phyloP scores from a whole-genome alignment of 176 grass and related monocot species.

The Juncus inflexus region DNA sequence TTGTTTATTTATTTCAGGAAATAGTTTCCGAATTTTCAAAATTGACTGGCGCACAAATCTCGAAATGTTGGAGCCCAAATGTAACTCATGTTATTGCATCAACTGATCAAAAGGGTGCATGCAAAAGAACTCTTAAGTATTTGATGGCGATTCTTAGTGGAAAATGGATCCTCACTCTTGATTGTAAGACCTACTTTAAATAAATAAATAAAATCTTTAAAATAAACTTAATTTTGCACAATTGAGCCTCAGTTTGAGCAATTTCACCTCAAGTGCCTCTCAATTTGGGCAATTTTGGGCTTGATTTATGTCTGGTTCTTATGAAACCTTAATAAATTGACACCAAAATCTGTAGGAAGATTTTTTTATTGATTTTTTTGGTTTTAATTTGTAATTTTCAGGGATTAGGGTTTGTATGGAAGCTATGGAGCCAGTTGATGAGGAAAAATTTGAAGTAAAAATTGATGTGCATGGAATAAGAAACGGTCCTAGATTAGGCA shows the following conservation, averaged over 20 bases:
- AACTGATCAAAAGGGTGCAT: slow-evolving; percentile 59
- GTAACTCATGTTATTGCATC: slow-evolving; percentile 86
- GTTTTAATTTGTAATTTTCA: slow-evolving; percentile 12
- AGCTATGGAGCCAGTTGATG: slow-evolving; percentile 41
- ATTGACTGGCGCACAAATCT: slow-evolving; percentile 46
- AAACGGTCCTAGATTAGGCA: slow-evolving; percentile 58
- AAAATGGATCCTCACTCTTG: slow-evolving; percentile 73
- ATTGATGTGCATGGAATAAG: slow-evolving; percentile 63
- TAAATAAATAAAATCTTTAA: too few relatives aligned
- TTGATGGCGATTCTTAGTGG: slow-evolving; percentile 84
- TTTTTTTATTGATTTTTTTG: too few relatives aligned
- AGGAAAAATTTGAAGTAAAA: slow-evolving; percentile 55
- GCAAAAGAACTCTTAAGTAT: slow-evolving; percentile 83
- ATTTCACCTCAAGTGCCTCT: too few relatives aligned
- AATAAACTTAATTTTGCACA: too few relatives aligned
- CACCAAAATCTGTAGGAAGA: too few relatives aligned
- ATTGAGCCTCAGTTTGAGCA: too few relatives aligned
- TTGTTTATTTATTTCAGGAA: slow-evolving; percentile 30
- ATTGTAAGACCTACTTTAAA: slow-evolving; percentile 54
- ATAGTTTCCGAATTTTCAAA: slow-evolving; percentile 55
- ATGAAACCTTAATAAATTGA: too few relatives aligned
- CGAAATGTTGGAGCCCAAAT: slow-evolving; percentile 57
- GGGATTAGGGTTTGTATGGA: slow-evolving; percentile 85
- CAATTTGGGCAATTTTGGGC: too few relatives aligned
- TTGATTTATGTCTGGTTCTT: too few relatives aligned